Base-by-base conservation (phyloP, 768 basidiomycete species). In the Dioszegia crocea region DNA sequence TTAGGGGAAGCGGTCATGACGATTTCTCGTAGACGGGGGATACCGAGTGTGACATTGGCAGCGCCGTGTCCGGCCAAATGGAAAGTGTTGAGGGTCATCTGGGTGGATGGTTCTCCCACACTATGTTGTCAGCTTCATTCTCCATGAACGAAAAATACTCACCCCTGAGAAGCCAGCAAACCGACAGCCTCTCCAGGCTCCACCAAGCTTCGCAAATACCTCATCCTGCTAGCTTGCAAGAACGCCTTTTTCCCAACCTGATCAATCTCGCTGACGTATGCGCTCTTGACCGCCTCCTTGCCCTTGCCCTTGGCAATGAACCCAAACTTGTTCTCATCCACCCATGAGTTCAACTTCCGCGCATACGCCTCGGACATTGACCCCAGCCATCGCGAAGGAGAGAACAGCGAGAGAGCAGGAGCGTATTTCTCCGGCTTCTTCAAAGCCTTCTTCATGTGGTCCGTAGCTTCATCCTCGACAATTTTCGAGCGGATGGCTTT, bases 41-140 rank as follows among this genome's bases (percentile, higher is more conserved):
- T 99, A 83, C 96, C 96, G 43, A 99, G 83, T 0, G 96, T 99
- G 61, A 99, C 96, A 76, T 99, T 99, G 40, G 96, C 96, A 59
- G 96, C 96, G 78, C 96, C 94, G 73, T 98, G 96, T 63, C 94
- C 94, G 66, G 96, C 96, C 71, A 99, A 93, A 80, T 99, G 96
- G 84, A 99, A 99, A 12, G 96, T 99, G 76, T 99, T 99, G 63
- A 99, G 80, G 9, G 96, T 99, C 96, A 99, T 99, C 76, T 99
- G 96, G 0, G 96, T 99, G 16, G 96, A 99, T 4, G 96, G 96
- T 77, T 99, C 96, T 51, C 96, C 96, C 41, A 99, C 85, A 79
- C 96, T 98, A 60, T 14, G 16, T 23, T 17, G 40, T 59, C 30
- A 57, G 50, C 31, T 44, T 6, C 5, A 43, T 50, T n/a, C 27